Base-by-base conservation (phyloP, 2,329 filamentous ascomycete genomes). In the Colletotrichum plurivorum region DNA sequence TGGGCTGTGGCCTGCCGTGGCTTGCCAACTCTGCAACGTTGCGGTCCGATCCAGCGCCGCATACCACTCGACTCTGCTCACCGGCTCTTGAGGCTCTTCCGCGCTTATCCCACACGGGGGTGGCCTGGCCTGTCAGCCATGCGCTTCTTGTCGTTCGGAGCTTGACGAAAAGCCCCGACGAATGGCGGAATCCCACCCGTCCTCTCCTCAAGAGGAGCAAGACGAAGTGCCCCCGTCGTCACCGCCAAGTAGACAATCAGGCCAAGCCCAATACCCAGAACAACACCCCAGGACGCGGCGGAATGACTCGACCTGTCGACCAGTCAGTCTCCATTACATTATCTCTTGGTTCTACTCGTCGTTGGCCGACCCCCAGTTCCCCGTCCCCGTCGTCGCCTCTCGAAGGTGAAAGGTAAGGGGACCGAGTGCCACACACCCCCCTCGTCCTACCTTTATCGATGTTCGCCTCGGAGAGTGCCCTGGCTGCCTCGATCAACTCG, bases 261-360 rank as follows among this genome's bases (percentile, higher is more conserved):
- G 67, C 67, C 62, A 69, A 69, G 67, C 18, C 66, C 67, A 61
- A 69, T 67, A 60, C 62, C 63, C 55, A 61, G 67, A 52, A 43
- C 9, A 69, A 55, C 51, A 41, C n/a, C 49, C 46, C 55, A 8
- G 51, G n/a, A 59, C 51, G 13, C 25, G 20, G 31, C 18, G 5
- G 12, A 48, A 61, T 31, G 51, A 61, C 51, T 67, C 67, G 56
- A 20, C 67, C 67, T 67, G 56, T 67, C 63, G 67, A 20, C 67
- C 67, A 69, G 62, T 67, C 63, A 69, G 18, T 51, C 13, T 56
- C 36, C 45, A 43, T 48, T 36, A 16, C 52, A 45, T 51, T 69
- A 61, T 69, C 67, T 69, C 43, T 61, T 52, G 55, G 27, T 48
- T 7, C 39, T 22, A 12, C 45, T 49, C 39, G 39, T 7, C 16